A percentile compares a stretch with the other conserved stretches of the same genome.
phyloP scores from a whole-genome alignment of 2,329 filamentous ascomycete species.

The Trichoderma breve region DNA sequence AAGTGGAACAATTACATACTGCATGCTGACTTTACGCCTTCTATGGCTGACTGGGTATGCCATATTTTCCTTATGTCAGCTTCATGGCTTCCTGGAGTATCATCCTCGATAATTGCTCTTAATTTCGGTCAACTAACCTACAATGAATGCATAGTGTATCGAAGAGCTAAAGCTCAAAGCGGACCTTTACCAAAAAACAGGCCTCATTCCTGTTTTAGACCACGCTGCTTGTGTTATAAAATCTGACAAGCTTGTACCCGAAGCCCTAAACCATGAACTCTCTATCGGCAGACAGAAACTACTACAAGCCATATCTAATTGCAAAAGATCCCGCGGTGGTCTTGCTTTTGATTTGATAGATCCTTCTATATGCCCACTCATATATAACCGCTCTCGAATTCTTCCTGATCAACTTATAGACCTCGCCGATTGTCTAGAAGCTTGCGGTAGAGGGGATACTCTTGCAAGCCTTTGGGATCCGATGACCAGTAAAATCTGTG shows the following conservation, averaged over 20 bases:
- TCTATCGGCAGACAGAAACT: neutral
- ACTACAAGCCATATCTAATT: neutral
- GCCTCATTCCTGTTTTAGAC: neutral
- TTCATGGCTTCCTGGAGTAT: too few relatives aligned
- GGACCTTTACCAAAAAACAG: neutral
- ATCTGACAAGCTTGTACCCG: neutral
- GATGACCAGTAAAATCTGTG: accelerated
- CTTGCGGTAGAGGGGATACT: neutral
- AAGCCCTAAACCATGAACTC: neutral
- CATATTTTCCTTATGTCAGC: too few relatives aligned
- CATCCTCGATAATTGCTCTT: too few relatives aligned
- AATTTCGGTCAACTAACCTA: too few relatives aligned
- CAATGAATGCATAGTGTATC: neutral
- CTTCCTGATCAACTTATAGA: neutral
- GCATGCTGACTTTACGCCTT: neutral
- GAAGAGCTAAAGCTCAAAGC: neutral
- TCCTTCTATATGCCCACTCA: neutral
- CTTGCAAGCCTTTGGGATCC: neutral
- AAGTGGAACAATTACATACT: accelerated
- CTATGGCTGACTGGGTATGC: neutral
- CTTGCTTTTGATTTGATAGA: neutral
- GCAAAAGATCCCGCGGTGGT: neutral
- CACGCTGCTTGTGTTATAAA: neutral
- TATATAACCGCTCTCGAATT: neutral
- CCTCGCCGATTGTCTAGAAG: neutral